These are phyloP conservation scores for Penicillium italicum DNA, from an alignment of 2,329 filamentous ascomycete species.

Conservation along the genomic window DNA sequence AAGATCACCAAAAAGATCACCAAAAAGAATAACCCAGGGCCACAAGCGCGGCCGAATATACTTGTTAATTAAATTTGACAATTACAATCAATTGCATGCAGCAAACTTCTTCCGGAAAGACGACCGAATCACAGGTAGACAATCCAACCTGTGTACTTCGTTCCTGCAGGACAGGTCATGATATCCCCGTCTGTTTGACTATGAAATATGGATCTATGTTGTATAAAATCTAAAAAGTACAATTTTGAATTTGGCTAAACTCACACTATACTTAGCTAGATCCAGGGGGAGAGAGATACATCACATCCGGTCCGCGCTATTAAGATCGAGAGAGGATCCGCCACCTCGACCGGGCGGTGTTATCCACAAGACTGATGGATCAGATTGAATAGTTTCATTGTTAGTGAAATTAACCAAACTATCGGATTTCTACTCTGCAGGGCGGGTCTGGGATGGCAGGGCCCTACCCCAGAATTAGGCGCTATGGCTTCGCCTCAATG, in stretches of 20 bases:
- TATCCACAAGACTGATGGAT: conserved; percentile 12
- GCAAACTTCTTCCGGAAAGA: neutral
- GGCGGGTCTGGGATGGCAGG: neutral
- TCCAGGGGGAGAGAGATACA: conserved; percentile 9
- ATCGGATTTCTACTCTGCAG: conserved; percentile 5
- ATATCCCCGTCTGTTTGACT: neutral
- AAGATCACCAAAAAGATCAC: no score
- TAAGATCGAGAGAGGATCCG: conserved; percentile 9
- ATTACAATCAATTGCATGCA: neutral
- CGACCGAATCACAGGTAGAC: neutral
- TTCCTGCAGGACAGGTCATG: neutral
- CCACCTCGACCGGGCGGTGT: conserved; percentile 1
- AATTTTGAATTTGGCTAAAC: neutral
- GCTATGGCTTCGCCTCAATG: neutral
- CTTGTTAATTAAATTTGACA: neutral
- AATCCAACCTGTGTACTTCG: neutral
- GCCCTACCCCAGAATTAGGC: conserved; percentile 4
- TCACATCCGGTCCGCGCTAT: conserved; percentile 18
- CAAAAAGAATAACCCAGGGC: no score
- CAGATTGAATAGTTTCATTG: conserved; percentile 20
- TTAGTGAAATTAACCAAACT: conserved; percentile 14
- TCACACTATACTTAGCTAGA: neutral
- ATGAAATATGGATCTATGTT: conserved; percentile 3
- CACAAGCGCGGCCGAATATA: no score
- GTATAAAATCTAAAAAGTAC: neutral